Conservation (phyloP, 441 rosid genomes). For the Isatis lusitanica region DNA sequence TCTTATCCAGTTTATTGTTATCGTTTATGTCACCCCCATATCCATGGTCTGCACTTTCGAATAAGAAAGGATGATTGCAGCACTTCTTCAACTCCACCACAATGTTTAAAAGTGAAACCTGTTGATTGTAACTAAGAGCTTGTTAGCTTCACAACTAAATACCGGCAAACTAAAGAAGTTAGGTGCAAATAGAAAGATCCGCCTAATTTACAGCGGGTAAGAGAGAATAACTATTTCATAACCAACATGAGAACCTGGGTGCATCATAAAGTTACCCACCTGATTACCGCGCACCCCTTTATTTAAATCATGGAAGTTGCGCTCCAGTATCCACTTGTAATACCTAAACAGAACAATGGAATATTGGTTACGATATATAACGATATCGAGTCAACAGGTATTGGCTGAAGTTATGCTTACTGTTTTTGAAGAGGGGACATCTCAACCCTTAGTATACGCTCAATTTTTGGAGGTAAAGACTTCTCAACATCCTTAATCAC, state of each 20-base stretch:
- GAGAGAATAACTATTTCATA: conserved; percentile 22
- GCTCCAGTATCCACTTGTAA: conserved; percentile 99
- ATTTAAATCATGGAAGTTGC: conserved; percentile 97
- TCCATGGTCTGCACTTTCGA: conserved; percentile 99
- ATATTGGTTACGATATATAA: conserved; percentile 3
- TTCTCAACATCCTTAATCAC: conserved; percentile 99
- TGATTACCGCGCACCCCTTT: conserved; percentile 99
- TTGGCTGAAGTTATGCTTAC: conserved; percentile 47
- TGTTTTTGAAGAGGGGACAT: conserved; percentile 99
- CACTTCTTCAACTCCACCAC: conserved; percentile 99
- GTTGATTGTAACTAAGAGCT: conserved; percentile 33
- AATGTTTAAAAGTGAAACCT: conserved; percentile 98
- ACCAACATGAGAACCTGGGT: conserved; percentile 23
- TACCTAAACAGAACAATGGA: conserved; percentile 54
- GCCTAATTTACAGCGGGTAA: conserved; percentile 4
- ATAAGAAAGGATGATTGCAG: conserved; percentile 99
- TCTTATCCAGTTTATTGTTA: conserved; percentile 86
- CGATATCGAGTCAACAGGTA: conserved; percentile 8
- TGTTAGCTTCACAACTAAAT: conserved; percentile 25
- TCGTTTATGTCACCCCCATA: conserved; percentile 87
- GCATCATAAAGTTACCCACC: conserved; percentile 49
- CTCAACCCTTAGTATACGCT: conserved; percentile 98
- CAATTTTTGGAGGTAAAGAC: conserved; percentile 98
- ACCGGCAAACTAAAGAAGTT: conserved; percentile 12
- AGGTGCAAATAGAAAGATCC: conserved; percentile 5